phyloP scores from a whole-genome alignment of 148 eudicot genomes.

The Cornus kousa region DNA sequence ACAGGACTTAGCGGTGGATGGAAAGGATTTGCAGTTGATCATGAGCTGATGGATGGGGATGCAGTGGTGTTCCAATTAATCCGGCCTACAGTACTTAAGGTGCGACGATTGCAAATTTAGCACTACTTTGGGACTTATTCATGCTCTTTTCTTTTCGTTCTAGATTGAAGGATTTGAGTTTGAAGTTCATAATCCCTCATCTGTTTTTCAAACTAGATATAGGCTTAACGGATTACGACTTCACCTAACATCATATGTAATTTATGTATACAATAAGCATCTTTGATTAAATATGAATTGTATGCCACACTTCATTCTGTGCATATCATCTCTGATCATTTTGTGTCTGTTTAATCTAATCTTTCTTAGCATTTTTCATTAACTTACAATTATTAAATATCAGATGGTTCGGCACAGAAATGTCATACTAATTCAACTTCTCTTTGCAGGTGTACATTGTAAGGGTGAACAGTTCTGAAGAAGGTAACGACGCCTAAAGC shows the following conservation, averaged over 20 bases:
- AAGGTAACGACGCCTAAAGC: conserved; percentile 5
- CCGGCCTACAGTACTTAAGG: conserved; percentile 57
- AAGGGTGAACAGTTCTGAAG: conserved; percentile 25
- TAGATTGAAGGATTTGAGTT: background rate
- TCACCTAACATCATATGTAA: too few relatives aligned
- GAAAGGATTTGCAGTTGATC: conserved; percentile 73
- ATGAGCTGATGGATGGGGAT: conserved; percentile 84
- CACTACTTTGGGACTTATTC: background rate
- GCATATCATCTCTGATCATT: background rate
- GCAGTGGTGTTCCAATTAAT: conserved; percentile 69
- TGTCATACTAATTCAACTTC: background rate
- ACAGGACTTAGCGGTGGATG: conserved; percentile 92
- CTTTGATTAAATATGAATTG: too few relatives aligned
- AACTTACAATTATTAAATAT: too few relatives aligned
- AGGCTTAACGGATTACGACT: too few relatives aligned
- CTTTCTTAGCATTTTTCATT: too few relatives aligned
- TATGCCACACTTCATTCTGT: background rate
- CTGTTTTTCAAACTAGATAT: background rate
- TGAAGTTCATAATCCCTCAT: background rate
- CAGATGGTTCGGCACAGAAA: too few relatives aligned
- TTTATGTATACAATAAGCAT: too few relatives aligned
- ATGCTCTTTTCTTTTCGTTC: too few relatives aligned
- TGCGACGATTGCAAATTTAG: conserved; percentile 32
- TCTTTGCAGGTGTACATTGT: conserved; percentile 35
- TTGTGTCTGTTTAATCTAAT: too few relatives aligned